These are phyloP conservation scores for Dimargaris verticillata DNA, from an alignment of 192 early-diverging fungal species.

Conservation along the genomic window DNA sequence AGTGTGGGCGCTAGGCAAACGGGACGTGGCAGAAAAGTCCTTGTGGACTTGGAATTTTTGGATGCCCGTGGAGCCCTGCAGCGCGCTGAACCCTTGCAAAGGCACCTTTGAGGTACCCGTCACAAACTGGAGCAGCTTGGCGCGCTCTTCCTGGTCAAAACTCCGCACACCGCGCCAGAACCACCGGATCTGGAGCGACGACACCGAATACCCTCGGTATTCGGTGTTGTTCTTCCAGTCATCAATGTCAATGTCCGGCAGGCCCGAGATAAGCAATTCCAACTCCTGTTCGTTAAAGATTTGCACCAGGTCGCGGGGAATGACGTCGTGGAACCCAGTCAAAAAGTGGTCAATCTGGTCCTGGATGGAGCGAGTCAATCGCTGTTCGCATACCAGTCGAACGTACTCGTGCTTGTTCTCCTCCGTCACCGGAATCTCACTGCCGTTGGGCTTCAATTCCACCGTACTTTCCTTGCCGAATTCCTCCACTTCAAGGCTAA, in stretches of 20 bases:
- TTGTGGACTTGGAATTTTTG: constrained; percentile 99
- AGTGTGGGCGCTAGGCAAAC: constrained; percentile 94
- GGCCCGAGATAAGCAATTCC: constrained; percentile 90
- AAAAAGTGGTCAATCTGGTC: constrained; percentile 90
- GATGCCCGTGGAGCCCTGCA: constrained; percentile 85
- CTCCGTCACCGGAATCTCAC: constrained; percentile 80
- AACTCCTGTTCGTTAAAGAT: constrained; percentile 99
- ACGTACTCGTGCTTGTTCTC: constrained; percentile 97
- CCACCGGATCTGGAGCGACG: constrained; percentile 88
- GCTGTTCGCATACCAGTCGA: constrained; percentile 79
- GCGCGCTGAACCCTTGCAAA: constrained; percentile 79
- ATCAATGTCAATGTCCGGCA: constrained; percentile 98
- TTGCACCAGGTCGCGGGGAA: constrained; percentile 76
- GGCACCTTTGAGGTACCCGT: constrained; percentile 97
- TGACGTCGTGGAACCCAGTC: constrained; percentile 88
- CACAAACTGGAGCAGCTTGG: constrained; percentile 93
- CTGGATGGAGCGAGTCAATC: constrained; percentile 76
- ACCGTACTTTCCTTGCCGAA: constrained; percentile 76
- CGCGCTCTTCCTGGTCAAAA: constrained; percentile 93
- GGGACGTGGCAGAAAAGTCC: constrained; percentile 66
- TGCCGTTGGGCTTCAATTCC: constrained; percentile 77
- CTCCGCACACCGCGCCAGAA: constrained; percentile 97
- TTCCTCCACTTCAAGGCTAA: constrained; percentile 83
- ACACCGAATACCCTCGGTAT: constrained; percentile 76
- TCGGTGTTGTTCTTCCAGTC: constrained; percentile 99